These are phyloP conservation scores for Cordyceps fumosorosea DNA, from an alignment of 2,329 filamentous ascomycete species.

Conservation along the genomic window DNA sequence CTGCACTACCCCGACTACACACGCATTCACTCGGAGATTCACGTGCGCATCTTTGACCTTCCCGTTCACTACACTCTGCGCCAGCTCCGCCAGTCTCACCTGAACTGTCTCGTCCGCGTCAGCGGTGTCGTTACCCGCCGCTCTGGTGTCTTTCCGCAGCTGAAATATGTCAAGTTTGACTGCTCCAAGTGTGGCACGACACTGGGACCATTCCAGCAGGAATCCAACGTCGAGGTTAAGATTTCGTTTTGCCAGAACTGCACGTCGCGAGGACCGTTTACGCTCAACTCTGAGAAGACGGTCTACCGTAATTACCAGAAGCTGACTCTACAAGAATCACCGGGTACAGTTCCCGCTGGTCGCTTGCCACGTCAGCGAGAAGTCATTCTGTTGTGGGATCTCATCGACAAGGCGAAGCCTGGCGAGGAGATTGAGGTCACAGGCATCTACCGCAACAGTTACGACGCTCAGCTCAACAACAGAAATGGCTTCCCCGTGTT, in stretches of 20 bases:
- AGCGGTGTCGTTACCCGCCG: slow-evolving; percentile 91
- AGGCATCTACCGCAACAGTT: slow-evolving; percentile 96
- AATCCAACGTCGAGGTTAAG: slow-evolving; percentile 93
- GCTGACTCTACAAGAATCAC: slow-evolving; percentile 91
- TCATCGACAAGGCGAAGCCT: slow-evolving; percentile 94
- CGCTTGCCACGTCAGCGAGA: slow-evolving; percentile 89
- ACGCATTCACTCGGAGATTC: slow-evolving; percentile 94
- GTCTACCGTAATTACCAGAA: slow-evolving; percentile 99
- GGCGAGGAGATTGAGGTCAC: slow-evolving; percentile 97
- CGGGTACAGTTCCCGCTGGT: slow-evolving; percentile 91
- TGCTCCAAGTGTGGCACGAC: slow-evolving; percentile 89
- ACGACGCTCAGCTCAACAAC: slow-evolving; percentile 95
- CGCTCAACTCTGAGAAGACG: slow-evolving; percentile 92
- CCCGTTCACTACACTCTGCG: slow-evolving; percentile 93
- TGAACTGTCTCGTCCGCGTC: slow-evolving; percentile 92
- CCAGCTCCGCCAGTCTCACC: slow-evolving; percentile 87
- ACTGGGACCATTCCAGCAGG: slow-evolving; percentile 92
- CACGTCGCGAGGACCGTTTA: slow-evolving; percentile 91
- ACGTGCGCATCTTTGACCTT: slow-evolving; percentile 91
- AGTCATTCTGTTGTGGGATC: slow-evolving; percentile 91
- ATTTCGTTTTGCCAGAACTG: slow-evolving; percentile 95
- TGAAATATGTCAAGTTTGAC: slow-evolving; percentile 98
- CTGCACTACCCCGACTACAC: slow-evolving; percentile 97
- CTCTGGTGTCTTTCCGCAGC: slow-evolving; percentile 91
- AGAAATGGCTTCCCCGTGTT: slow-evolving; percentile 98